Evolutionary conservation across 73 alveolate genomes (phyloP).

Genomic region (Paramecium caudatum): DNA sequence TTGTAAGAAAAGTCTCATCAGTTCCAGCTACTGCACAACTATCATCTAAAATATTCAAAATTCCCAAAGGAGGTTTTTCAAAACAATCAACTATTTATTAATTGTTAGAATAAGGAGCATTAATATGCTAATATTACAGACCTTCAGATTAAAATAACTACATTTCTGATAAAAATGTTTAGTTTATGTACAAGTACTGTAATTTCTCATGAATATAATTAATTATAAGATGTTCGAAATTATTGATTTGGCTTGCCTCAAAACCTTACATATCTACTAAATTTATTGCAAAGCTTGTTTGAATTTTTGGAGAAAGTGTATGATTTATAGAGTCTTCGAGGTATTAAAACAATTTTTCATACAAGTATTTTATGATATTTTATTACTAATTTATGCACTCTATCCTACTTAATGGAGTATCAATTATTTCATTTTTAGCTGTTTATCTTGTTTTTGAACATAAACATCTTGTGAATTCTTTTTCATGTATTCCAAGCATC

Average conservation of each 20-base stretch:
- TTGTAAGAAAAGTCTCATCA: constrained; percentile 63
- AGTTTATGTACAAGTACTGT: constrained; percentile 88
- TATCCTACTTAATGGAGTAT: constrained; percentile 78
- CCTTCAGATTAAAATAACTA: constrained; percentile 11
- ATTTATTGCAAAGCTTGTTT: background rate
- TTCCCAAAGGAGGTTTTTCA: constrained; percentile 78
- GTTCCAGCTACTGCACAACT: constrained; percentile 73
- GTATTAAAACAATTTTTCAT: constrained; percentile 93
- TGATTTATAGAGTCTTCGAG: constrained; percentile 81
- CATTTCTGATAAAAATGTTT: background rate
- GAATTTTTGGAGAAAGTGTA: constrained; percentile 35
- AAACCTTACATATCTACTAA: constrained; percentile 96
- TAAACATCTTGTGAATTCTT: constrained; percentile 57
- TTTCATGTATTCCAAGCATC: constrained; percentile 80
- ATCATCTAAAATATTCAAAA: constrained; percentile 75
- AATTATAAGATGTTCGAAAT: constrained; percentile 94
- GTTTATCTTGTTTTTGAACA: constrained; percentile 68
- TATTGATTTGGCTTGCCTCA: constrained; percentile 92
- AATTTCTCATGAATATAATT: constrained; percentile 96
- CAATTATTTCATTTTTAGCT: constrained; percentile 70
- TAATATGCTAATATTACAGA: background rate
- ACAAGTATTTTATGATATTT: constrained; percentile 94
- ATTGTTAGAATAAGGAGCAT: constrained; percentile 79
- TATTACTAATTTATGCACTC: constrained; percentile 86
- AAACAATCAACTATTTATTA: constrained; percentile 73